Conservation (phyloP, 1,139 yeast genomes). For the Blastobotrys serpentis region DNA sequence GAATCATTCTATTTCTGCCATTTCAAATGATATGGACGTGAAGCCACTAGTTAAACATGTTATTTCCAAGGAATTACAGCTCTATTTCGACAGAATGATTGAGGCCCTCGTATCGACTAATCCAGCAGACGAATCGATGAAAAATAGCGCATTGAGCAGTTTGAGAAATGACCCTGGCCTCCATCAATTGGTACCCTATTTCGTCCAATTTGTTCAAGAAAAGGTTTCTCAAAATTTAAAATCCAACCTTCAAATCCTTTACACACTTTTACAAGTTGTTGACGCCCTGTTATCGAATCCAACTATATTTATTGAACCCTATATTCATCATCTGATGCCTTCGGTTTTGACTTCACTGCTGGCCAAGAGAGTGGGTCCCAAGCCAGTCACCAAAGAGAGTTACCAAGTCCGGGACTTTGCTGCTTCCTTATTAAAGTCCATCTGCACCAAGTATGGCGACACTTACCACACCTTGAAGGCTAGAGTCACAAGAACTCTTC, state of each 20-base stretch:
- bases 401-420: constrained; percentile 76
- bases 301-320: constrained; percentile 89
- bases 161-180: constrained; percentile 90
- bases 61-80: constrained; percentile 86
- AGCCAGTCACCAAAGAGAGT: constrained; percentile 33
- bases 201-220: constrained; percentile 94
- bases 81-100: constrained; percentile 88
- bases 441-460: constrained; percentile 76
- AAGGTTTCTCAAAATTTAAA: constrained; percentile 87
- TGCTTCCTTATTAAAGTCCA: constrained; percentile 74
- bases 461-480: constrained; percentile 90
- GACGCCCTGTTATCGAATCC: constrained; percentile 82
- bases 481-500: constrained; percentile 85
- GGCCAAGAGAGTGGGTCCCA: constrained; percentile 84
- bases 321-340: constrained; percentile 95
- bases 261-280: constrained; percentile 89
- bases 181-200: constrained; percentile 94
- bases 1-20: constrained; percentile 36
- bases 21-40: constrained; percentile 62
- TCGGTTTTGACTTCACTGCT: constrained; percentile 84
- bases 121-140: constrained; percentile 47
- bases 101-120: constrained; percentile 57
- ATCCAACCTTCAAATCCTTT: constrained; percentile 59
- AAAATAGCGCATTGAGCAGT: constrained; percentile 78
- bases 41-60: constrained; percentile 97